phyloP scores from a whole-genome alignment of 257 asterid species.

The Vinca minor region DNA sequence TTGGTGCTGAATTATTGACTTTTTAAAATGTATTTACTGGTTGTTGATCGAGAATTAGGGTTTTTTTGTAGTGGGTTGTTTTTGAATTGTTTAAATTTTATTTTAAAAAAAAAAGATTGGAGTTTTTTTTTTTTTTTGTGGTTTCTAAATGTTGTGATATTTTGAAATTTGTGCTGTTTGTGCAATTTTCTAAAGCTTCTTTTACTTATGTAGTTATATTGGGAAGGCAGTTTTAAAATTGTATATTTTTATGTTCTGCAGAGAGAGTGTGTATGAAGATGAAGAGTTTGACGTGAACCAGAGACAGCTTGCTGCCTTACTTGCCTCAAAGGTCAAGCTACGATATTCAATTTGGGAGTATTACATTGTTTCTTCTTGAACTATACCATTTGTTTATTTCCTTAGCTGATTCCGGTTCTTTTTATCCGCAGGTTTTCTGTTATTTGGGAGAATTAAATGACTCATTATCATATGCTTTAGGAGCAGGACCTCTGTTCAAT shows the following conservation, averaged over 20 bases:
- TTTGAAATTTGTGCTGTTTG: neutral
- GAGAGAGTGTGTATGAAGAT: constrained; percentile 30
- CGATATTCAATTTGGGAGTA: no score
- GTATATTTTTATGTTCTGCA: constrained; percentile 19
- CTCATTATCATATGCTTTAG: constrained; percentile 86
- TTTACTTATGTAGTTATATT: neutral
- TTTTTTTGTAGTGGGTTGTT: neutral
- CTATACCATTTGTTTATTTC: neutral
- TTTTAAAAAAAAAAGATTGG: no score
- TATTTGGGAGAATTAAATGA: constrained; percentile 79
- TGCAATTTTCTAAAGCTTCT: no score
- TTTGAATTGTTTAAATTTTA: no score
- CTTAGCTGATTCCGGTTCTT: constrained; percentile 2
- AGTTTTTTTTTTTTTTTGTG: no score
- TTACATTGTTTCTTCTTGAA: neutral
- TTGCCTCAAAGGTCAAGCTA: constrained; percentile 69
- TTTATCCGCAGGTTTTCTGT: constrained; percentile 63
- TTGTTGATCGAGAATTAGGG: no score
- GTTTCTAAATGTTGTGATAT: neutral
- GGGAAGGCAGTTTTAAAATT: constrained; percentile 13
- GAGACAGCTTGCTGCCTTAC: constrained; percentile 49
- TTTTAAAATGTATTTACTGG: neutral
- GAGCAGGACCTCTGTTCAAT: constrained; percentile 80
- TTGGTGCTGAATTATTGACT: neutral
- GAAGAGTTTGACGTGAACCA: constrained; percentile 19